These are phyloP conservation scores for Tricholoma furcatifolium DNA, from an alignment of 768 basidiomycete species.

Conservation along the genomic window DNA sequence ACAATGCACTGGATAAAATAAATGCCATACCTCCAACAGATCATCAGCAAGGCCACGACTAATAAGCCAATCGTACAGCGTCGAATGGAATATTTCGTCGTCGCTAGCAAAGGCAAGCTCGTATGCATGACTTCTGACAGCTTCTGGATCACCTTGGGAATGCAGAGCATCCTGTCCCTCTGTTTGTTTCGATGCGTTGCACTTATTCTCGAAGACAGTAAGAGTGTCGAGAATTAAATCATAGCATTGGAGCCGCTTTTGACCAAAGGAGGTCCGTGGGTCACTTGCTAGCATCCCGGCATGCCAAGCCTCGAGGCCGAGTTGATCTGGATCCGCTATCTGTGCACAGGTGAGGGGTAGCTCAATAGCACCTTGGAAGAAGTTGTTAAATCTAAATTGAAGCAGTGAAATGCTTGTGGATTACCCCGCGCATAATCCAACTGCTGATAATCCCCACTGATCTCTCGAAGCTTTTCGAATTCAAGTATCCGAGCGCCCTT, in stretches of 20 bases:
- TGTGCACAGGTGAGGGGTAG: constrained; percentile 84
- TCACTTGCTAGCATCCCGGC: constrained; percentile 59
- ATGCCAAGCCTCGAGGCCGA: constrained; percentile 76
- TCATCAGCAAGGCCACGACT: constrained; percentile 78
- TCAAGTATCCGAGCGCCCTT: constrained; percentile 86
- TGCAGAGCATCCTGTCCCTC: constrained; percentile 20
- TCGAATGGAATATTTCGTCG: constrained; percentile 93
- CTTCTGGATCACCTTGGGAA: constrained; percentile 55
- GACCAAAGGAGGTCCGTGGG: constrained; percentile 52
- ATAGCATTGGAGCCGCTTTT: constrained; percentile 73
- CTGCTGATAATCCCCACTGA: constrained; percentile 87
- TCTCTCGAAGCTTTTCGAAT: constrained; percentile 80
- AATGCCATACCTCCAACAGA: constrained; percentile 74
- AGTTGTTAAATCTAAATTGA: background rate
- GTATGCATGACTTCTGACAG: constrained; percentile 82
- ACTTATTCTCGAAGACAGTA: constrained; percentile 72
- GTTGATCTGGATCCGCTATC: constrained; percentile 71
- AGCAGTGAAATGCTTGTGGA: background rate
- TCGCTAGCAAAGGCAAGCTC: constrained; percentile 79
- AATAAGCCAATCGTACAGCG: constrained; percentile 94
- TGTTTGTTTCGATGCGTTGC: constrained; percentile 25
- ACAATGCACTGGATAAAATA: background rate
- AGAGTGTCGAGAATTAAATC: constrained; percentile 82
- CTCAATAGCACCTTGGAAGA: constrained; percentile 68
- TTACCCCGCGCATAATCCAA: constrained; percentile 80